Percentiles rank a stretch among this genome's conserved stretches.
Conservation (phyloP, 768 basidiomycete species). For the Agaricus subrufescens region DNA sequence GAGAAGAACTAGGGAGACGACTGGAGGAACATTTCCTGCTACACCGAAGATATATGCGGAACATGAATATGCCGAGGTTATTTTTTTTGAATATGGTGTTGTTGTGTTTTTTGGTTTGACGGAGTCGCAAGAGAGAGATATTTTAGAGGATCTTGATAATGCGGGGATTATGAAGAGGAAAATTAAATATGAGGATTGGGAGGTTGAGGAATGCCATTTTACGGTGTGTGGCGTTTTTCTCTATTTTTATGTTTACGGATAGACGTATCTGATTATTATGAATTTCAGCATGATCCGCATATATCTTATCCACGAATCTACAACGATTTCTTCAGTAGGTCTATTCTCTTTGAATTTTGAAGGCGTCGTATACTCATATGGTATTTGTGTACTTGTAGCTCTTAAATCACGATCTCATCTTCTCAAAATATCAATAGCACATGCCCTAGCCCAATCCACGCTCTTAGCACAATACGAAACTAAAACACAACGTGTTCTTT, state of each 20-base stretch:
- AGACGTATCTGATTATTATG: constrained; percentile 1
- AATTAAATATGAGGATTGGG: constrained; percentile 72
- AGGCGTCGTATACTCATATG: not conserved
- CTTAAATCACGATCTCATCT: constrained; percentile 90
- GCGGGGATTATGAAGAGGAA: constrained; percentile 66
- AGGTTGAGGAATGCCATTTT: constrained; percentile 91
- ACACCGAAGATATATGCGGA: not conserved
- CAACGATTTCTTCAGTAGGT: constrained; percentile 93
- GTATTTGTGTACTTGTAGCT: constrained; percentile 38
- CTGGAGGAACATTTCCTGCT: not conserved
- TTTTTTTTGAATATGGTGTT: constrained; percentile 87
- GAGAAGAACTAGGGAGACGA: not conserved
- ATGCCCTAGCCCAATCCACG: constrained; percentile 92
- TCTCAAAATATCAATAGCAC: constrained; percentile 88
- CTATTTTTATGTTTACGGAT: not conserved
- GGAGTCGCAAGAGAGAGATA: constrained; percentile 73
- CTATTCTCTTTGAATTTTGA: not conserved
- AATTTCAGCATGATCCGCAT: constrained; percentile 67
- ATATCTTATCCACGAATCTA: constrained; percentile 89
- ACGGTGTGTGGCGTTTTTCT: constrained; percentile 41
- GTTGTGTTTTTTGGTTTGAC: constrained; percentile 87
- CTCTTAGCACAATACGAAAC: constrained; percentile 87
- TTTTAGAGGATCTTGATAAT: constrained; percentile 77
- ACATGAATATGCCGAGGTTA: constrained; percentile 63
- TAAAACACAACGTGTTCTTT: constrained; percentile 71